phyloP scores from a whole-genome alignment of 164 flowering plant species.

The Nelumbo lutea region DNA sequence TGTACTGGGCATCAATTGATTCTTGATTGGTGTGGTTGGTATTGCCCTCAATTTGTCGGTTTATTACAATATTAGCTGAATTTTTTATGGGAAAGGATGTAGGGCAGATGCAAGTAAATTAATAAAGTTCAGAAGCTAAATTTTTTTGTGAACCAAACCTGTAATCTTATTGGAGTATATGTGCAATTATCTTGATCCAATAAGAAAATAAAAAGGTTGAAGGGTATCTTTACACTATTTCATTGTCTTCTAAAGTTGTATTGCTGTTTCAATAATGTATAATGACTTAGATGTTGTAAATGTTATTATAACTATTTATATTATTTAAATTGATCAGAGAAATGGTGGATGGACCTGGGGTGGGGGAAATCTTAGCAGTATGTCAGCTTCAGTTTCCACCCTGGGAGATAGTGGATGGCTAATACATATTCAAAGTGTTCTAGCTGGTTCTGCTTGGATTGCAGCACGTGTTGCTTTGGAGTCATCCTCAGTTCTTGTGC shows the following conservation, averaged over 20 bases:
- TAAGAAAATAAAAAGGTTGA: too few species aligned
- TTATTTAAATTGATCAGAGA: slow-evolving; percentile 51
- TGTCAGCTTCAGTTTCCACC: slow-evolving; percentile 98
- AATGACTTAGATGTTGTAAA: not conserved
- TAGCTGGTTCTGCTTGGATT: slow-evolving; percentile 99
- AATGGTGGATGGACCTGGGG: slow-evolving; percentile 99
- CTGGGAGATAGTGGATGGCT: slow-evolving; percentile 99
- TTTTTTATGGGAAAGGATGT: too few species aligned
- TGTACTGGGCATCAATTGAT: too few species aligned
- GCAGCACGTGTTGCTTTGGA: slow-evolving; percentile 95
- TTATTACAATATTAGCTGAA: too few species aligned
- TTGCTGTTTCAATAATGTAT: not conserved
- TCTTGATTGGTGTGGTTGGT: too few species aligned
- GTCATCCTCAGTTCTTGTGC: slow-evolving; percentile 94
- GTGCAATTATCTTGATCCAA: too few species aligned
- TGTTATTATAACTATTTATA: slow-evolving; percentile 4
- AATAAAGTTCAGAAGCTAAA: too few species aligned
- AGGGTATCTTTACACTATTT: too few species aligned
- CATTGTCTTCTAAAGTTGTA: not conserved
- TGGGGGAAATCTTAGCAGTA: slow-evolving; percentile 96
- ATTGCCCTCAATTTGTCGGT: too few species aligned
- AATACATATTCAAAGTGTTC: slow-evolving; percentile 81
- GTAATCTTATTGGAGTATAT: too few species aligned
- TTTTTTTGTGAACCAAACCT: too few species aligned
- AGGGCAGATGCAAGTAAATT: too few species aligned